Evolutionary conservation across 768 basidiomycete genomes (phyloP), one percentile per base, ranked within the genome.

Genomic region (Suillus occidentalis): DNA sequence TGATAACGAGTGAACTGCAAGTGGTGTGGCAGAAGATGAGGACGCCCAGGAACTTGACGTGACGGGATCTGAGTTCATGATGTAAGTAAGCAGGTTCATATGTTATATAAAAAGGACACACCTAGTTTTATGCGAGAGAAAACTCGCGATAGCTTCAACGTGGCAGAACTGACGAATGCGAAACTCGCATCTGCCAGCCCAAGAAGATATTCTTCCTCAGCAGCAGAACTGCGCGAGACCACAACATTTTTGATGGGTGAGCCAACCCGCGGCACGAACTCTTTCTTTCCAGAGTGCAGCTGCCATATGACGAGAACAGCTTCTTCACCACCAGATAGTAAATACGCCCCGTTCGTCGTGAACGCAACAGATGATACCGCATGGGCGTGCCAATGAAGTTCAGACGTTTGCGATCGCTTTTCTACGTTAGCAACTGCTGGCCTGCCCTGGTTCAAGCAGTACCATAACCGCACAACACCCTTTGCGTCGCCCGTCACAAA

Each of bases 231-330:
- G 61, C 80, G 85, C 8, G 82, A 83, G 50, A 91, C 79, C 4
- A 87, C 83, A 40, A 96, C 81, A 42, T 86, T 87, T 70, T 83
- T 84, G 62, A 98, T 92, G 6, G 95, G 89, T 4, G 94, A 89
- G 20, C 97, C 96, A 13, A 99, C 82, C 60, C 97, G 87, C 39
- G 97, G 95, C 2, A 99, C 86, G 72, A 94, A 99, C 75, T 97
- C 95, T 73, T 89, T 90, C 76, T 88, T 92, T 6, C 92, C 92
- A 0, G 90, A 87, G 67, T 94, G 89, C 49, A 99, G 75, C 73
- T 97, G 94, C 97, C 97, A 99, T 65, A 97, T 90, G 45, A 99
- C 96, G n/a, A 99, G 77, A 12, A 98, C 97, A 39, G 91, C 86
- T 75, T 99, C 97, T 76, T 97, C 94, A 53, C 97, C 97, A 67